A percentile compares a stretch with the other conserved stretches of the same genome.
These are phyloP conservation scores for Ballota nigra DNA, from an alignment of 257 asterid species.

Conservation along the genomic window DNA sequence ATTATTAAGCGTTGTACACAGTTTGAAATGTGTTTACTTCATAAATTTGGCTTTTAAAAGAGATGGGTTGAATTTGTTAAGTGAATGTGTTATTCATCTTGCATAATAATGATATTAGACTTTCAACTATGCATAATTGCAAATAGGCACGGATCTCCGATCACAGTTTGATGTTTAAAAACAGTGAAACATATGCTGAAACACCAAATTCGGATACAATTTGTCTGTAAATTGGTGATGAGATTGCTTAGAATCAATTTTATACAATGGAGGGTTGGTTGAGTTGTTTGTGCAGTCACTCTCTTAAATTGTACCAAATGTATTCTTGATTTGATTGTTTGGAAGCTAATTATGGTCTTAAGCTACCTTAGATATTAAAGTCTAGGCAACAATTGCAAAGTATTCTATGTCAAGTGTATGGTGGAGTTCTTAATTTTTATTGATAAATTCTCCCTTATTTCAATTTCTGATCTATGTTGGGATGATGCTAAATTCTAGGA, in stretches of 20 bases:
- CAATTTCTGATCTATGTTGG: neutral
- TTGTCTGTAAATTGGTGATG: too few species aligned
- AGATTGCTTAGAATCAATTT: neutral
- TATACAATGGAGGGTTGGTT: neutral
- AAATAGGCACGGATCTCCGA: neutral
- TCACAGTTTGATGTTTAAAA: neutral
- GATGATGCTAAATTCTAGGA: neutral
- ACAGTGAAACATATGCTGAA: too few species aligned
- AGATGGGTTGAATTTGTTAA: too few species aligned
- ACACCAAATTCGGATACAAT: too few species aligned
- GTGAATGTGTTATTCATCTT: too few species aligned
- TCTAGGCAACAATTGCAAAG: neutral
- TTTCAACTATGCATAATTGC: too few species aligned
- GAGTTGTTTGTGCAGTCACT: neutral
- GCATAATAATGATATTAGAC: too few species aligned
- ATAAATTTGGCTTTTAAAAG: neutral
- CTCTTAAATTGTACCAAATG: neutral
- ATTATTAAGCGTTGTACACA: neutral
- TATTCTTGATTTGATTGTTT: neutral
- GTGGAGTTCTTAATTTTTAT: neutral
- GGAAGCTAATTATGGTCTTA: neutral
- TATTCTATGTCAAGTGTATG: neutral
- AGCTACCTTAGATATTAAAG: neutral
- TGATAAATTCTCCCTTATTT: neutral
- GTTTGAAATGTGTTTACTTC: too few species aligned